Evolutionary conservation across 305 asterid genomes (phyloP), one percentile per base, ranked within the genome.

Genomic region (Fraxinus velutina): DNA sequence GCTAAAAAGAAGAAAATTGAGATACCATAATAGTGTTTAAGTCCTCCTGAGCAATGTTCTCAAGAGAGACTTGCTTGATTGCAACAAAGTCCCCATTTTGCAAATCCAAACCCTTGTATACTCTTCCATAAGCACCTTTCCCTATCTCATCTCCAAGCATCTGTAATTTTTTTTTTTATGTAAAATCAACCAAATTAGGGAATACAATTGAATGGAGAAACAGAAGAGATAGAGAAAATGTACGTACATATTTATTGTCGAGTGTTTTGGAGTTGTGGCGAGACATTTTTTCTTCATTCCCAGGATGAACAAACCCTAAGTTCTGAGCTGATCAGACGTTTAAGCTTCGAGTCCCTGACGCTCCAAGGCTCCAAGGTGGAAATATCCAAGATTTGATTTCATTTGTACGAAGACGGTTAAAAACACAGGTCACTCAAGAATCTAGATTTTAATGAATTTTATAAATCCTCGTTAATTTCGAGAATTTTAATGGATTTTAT

Each of bases 141-240:
- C 99, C 99, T 76, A 96, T 96, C 88, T 96, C 99, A 88, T 96
- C 99, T 72, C 99, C 99, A 79, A 94, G 96, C 94, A 95, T 95
- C 99, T 95, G 86, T 83, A 88, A 70, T 78, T 84, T 44, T 39
- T 39, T 8, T 13, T 29, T 32, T 32, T 5, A 24, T 10, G 47
- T 22, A 55, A 73, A 60, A 57, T 4, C 33, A 36, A 76, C 27
- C 64, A 52, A 55, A 81, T 29, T 27, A 10, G 33, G 62, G 57
- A 6, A 42, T 15, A 19, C 44, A 68, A 66, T 39, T 27, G n/a
- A 82, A 52, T 42, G 2, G 15, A 79, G 29, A 39, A 44, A 44
- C 37, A 57, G 57, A 47, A 60, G 32, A 57, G 15, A 84, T 2
- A 32, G 21, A 66, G 39, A 68, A 82, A 15, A 6, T 1, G 21